Base-by-base conservation (phyloP, 2,329 filamentous ascomycete genomes). In the Trichoderma sp. region DNA sequence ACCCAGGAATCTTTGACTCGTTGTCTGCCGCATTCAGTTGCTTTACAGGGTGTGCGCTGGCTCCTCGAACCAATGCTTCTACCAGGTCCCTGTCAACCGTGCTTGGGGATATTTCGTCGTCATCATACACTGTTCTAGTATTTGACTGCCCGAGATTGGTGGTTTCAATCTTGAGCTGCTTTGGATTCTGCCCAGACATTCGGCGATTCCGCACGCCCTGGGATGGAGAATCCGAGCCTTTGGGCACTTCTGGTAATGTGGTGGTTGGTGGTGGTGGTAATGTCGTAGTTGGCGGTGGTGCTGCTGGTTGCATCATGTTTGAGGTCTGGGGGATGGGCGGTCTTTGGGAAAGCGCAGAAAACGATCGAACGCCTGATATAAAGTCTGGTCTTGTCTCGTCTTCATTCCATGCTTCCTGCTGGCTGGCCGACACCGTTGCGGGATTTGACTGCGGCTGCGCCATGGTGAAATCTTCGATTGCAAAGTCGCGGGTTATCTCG, bases 91-190 rank as follows among this genome's bases (percentile, higher is more conserved):
- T 73, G 49, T 46, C 66, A 13, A 59, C n/a, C 8, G 68, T 51
- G 51, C 65, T 61, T 49, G 63, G 63, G 52, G 63, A 66, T 49
- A 66, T 49, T 37, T 66, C 63, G n/a, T 66, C 61, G 37, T 65
- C 63, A 21, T 66, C 55, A n/a, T 69, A 28, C 8, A 70, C 34
- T 8, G 74, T 66, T 3, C 32, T 55, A 6, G 75, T 21, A 5
- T 11, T 52, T 28, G 74, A 72, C 21, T 74, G 71, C n/a, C 69
- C 72, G 7, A 78, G 73, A 28, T 77, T 79, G 1, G 75, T 73
- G 0, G 94, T 97, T 78, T 97, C 93, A 68, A 98, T 97, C 80
- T 94, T 97, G 61, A 98, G 83, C 75, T 94, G 91, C 77, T 92
- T 94, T 16, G 87, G 82, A 74, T 92, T 93, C 74, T 93, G 90